phyloP scores from a whole-genome alignment of 768 basidiomycete genomes.

The Tylopilus cervinicoccineus region DNA sequence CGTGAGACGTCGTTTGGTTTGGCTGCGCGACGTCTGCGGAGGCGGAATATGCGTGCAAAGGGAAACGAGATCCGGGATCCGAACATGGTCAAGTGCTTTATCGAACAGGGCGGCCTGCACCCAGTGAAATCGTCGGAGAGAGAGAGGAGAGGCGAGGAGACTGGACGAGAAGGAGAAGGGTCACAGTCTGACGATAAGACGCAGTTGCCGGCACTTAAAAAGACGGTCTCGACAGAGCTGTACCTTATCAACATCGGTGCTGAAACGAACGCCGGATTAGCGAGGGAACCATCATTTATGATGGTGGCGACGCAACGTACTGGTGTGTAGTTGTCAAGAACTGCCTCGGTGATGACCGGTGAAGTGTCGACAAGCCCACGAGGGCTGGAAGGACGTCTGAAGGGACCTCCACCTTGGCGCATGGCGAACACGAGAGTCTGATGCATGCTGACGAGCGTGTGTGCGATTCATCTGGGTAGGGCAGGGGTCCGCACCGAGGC shows the following conservation, averaged over 20 bases:
- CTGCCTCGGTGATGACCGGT: neutral
- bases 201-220: constrained; percentile 1
- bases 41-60: constrained; percentile 17
- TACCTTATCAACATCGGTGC: neutral
- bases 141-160: neutral
- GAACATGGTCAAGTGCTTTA: constrained; percentile 9
- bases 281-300: neutral
- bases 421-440: neutral
- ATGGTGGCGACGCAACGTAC: neutral
- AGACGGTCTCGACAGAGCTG: neutral
- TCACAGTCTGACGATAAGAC: neutral
- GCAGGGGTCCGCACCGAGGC: neutral
- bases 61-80: constrained; percentile 10
- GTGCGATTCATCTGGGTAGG: too few relatives aligned
- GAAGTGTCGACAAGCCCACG: neutral
- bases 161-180: neutral
- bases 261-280: neutral
- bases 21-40: constrained; percentile 8
- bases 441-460: neutral
- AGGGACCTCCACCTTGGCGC: too few relatives aligned
- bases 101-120: constrained; percentile 16
- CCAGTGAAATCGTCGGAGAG: neutral
- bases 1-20: neutral
- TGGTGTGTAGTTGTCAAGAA: too few relatives aligned
- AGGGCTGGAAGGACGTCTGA: neutral